These are phyloP conservation scores for Acorus gramineus DNA, from an alignment of 106 monocot species.

Conservation along the genomic window DNA sequence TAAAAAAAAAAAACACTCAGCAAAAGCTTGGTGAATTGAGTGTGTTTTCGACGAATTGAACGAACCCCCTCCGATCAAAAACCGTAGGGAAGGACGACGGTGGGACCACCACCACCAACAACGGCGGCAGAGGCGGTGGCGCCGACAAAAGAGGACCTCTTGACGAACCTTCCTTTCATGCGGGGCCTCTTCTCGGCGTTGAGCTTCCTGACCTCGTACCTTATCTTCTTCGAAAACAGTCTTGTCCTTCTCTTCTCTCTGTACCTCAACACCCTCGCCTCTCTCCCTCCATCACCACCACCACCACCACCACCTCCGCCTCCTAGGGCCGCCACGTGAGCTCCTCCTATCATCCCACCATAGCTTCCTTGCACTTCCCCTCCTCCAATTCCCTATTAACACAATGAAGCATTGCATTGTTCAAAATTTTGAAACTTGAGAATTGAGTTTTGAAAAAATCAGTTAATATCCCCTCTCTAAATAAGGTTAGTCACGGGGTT, in stretches of 20 bases:
- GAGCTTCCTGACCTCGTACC: slow-evolving; percentile 86
- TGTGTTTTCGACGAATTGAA: too few species aligned
- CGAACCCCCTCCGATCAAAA: background rate
- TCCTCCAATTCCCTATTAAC: background rate
- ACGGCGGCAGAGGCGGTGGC: slow-evolving; percentile 3
- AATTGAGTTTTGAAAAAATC: too few species aligned
- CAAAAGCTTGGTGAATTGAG: too few species aligned
- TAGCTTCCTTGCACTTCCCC: slow-evolving; percentile 23
- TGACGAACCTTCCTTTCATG: slow-evolving; percentile 93
- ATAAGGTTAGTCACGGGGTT: too few species aligned
- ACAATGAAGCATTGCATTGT: too few species aligned
- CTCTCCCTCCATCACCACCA: slow-evolving; percentile 40
- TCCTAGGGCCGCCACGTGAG: slow-evolving; percentile 7
- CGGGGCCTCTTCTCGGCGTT: slow-evolving; percentile 90
- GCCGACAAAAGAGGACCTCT: slow-evolving; percentile 28
- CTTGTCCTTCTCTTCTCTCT: slow-evolving; percentile 86
- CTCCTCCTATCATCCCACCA: slow-evolving; percentile 1
- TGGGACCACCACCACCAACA: background rate
- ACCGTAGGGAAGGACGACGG: background rate
- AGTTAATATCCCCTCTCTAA: too few species aligned
- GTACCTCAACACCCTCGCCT: slow-evolving; percentile 81
- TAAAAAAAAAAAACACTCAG: too few species aligned
- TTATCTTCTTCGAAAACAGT: slow-evolving; percentile 88
- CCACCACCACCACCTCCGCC: slow-evolving; percentile 2
- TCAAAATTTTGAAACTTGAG: too few species aligned